Percentiles rank a stretch among this genome's conserved stretches.
Evolutionary conservation across 2,329 filamentous ascomycete species (phyloP).

Genomic region (Talaromyces piceae): DNA sequence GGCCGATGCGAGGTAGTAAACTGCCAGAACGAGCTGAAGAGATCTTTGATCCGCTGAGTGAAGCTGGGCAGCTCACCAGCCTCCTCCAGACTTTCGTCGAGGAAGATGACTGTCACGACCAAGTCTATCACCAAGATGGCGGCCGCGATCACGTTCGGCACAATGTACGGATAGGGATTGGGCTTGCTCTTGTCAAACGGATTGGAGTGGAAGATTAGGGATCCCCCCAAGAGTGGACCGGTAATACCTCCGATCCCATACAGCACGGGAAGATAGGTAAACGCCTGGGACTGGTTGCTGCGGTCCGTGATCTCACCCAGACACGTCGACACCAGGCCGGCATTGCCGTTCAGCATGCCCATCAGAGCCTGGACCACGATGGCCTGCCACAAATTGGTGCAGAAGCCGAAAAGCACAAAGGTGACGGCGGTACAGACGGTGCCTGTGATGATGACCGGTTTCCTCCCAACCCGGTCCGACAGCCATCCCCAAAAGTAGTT

Average conservation of each 20-base stretch:
- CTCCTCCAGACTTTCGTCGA: slow-evolving; percentile 77
- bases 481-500: slow-evolving; percentile 89
- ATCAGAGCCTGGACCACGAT: slow-evolving; percentile 80
- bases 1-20: slow-evolving; percentile 53
- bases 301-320: slow-evolving; percentile 91
- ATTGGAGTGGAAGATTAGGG: slow-evolving; percentile 62
- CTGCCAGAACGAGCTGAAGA: slow-evolving; percentile 65
- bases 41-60: slow-evolving; percentile 48
- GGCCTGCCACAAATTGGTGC: slow-evolving; percentile 72
- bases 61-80: slow-evolving; percentile 55
- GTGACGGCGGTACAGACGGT: slow-evolving; percentile 75
- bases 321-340: slow-evolving; percentile 86
- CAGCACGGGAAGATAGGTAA: slow-evolving; percentile 91
- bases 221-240: slow-evolving; percentile 80
- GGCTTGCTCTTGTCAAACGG: slow-evolving; percentile 45
- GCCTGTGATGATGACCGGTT: slow-evolving; percentile 73
- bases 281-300: slow-evolving; percentile 87
- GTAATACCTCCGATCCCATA: slow-evolving; percentile 93
- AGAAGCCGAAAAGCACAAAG: slow-evolving; percentile 83
- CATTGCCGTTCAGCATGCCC: slow-evolving; percentile 92
- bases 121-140: slow-evolving; percentile 65
- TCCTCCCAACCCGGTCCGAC: slow-evolving; percentile 70
- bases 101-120: slow-evolving; percentile 65
- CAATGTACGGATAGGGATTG: slow-evolving; percentile 70
- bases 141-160: slow-evolving; percentile 74